phyloP scores from a whole-genome alignment of 1,284 basidiomycete species.

The Leccinum subfulvum region DNA sequence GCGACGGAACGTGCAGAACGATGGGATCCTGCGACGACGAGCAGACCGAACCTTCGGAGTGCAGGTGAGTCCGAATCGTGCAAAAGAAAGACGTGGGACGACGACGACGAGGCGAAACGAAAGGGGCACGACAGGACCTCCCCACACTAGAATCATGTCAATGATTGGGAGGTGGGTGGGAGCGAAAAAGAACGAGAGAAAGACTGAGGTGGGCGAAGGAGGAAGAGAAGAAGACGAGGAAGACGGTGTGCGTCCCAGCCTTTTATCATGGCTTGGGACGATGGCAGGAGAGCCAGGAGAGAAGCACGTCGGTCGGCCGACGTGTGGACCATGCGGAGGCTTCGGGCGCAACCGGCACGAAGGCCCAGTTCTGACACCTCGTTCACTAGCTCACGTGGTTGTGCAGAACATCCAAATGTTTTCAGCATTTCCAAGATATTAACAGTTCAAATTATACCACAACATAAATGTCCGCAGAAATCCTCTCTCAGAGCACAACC shows the following conservation, averaged over 20 bases:
- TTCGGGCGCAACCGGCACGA: neutral
- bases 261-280: too few relatives aligned
- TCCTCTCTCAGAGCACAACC: neutral
- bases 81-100: neutral
- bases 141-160: too few relatives aligned
- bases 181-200: too few relatives aligned
- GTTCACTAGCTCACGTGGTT: neutral
- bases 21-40: neutral
- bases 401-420: slow-evolving; percentile 30
- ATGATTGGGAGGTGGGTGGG: too few relatives aligned
- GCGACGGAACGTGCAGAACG: neutral
- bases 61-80: neutral
- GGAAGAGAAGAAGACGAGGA: too few relatives aligned
- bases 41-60: neutral
- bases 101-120: too few relatives aligned
- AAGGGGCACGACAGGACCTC: neutral
- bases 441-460: slow-evolving; percentile 14
- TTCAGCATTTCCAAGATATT: slow-evolving; percentile 36
- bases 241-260: too few relatives aligned
- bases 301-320: too few relatives aligned
- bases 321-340: neutral
- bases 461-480: neutral
- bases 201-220: too few relatives aligned
- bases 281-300: too few relatives aligned
- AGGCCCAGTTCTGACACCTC: neutral